Base-by-base conservation (phyloP, 352 stramenopile genomes). In the Phytopythium mirpurense region DNA sequence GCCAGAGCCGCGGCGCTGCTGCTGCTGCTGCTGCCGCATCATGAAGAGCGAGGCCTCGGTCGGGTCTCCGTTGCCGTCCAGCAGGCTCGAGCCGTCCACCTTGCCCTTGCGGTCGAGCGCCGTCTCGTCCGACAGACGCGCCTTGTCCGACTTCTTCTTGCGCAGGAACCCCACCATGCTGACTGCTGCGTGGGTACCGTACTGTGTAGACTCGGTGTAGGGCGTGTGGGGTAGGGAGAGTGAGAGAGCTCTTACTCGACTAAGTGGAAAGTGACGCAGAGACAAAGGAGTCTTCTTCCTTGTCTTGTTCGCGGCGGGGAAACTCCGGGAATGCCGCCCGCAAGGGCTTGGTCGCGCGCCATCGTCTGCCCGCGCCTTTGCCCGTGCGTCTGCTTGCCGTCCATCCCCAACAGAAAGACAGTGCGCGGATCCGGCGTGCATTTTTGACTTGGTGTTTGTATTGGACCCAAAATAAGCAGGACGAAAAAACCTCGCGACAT, bases 141-240 rank as follows among this genome's bases (percentile, higher is more conserved):
- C 62, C 55, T 86, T 86, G 54, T 85, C 74, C 57, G 79, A 86
- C 58, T 89, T 91, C 58, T 93, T 93, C 81, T 93, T 93, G 63
- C 80, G 78, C 57, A 90, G 62, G 64, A 93, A 91, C 2, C 80
- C 78, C 27, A 93, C 77, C 77, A 89, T 91, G 23, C 7, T 43
- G 18, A 11, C 18, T 8, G 2, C 8, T 10, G n/a, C n/a, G n/a
- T n/a, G n/a, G n/a, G n/a, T n/a, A n/a, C n/a, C n/a, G n/a, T n/a
- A n/a, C n/a, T n/a, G n/a, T n/a, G n/a, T n/a, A n/a, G n/a, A n/a
- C n/a, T n/a, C n/a, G n/a, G n/a, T n/a, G n/a, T n/a, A n/a, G n/a
- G n/a, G n/a, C n/a, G n/a, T n/a, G n/a, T n/a, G n/a, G n/a, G n/a
- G n/a, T n/a, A n/a, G n/a, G n/a, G n/a, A n/a, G n/a, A n/a, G n/a